Conservation (phyloP, 2,329 filamentous ascomycete genomes). For the Bipolaris gigantea region DNA sequence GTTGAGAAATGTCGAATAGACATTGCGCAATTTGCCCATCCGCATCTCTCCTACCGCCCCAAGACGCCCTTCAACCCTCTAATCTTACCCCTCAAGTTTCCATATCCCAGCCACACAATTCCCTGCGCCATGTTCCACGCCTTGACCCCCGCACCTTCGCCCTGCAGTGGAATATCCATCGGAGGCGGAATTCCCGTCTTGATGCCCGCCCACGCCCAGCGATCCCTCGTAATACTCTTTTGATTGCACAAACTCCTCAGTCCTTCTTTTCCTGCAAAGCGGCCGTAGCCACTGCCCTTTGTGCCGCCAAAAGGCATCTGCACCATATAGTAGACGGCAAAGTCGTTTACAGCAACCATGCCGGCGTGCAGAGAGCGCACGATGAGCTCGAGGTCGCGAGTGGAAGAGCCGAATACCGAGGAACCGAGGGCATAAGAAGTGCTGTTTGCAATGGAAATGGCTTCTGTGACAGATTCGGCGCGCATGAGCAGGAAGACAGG, state of each 20-base stretch:
- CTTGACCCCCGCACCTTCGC: slow-evolving; percentile 34
- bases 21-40: no score
- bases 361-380: slow-evolving; percentile 73
- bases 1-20: slow-evolving; percentile 33
- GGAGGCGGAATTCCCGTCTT: slow-evolving; percentile 79
- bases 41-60: no score
- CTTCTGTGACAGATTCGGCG: slow-evolving; percentile 64
- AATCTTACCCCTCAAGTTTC: slow-evolving; percentile 40
- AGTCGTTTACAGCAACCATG: slow-evolving; percentile 96
- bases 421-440: slow-evolving; percentile 85
- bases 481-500: slow-evolving; percentile 87
- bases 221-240: slow-evolving; percentile 84
- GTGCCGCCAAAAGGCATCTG: slow-evolving; percentile 92
- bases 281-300: slow-evolving; percentile 84
- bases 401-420: slow-evolving; percentile 74
- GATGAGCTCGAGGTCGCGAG: slow-evolving; percentile 64
- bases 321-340: slow-evolving; percentile 89
- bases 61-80: slow-evolving; percentile 47
- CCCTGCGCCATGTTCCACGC: slow-evolving; percentile 50
- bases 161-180: slow-evolving; percentile 76
- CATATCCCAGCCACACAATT: slow-evolving; percentile 55
- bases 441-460: slow-evolving; percentile 79
- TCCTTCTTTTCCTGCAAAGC: slow-evolving; percentile 90
- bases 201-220: slow-evolving; percentile 59
- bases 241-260: slow-evolving; percentile 81